A percentile compares a stretch with the other conserved stretches of the same genome.
Conservation (phyloP, 2,329 filamentous ascomycete species). For the Colletotrichum scovillei region DNA sequence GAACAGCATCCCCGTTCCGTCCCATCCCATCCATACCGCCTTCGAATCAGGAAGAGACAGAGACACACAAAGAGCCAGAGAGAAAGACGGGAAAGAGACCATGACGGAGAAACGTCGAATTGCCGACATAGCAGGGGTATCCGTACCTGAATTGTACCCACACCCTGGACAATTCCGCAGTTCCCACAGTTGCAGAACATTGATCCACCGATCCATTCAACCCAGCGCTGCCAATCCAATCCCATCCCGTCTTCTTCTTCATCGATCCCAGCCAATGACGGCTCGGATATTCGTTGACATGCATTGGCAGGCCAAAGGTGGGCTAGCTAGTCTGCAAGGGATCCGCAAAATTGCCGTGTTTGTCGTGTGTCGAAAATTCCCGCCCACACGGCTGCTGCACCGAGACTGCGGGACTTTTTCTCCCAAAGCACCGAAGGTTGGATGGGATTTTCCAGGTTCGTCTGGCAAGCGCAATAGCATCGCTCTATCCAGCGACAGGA, state of each 20-base stretch:
- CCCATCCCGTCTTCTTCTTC: not conserved
- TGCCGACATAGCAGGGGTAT: not conserved
- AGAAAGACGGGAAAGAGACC: not conserved
- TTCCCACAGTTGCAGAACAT: not conserved
- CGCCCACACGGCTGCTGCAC: conserved; percentile 34
- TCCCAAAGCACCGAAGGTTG: conserved; percentile 15
- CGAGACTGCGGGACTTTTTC: conserved; percentile 31
- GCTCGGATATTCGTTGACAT: conserved; percentile 1
- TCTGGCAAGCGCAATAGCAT: not conserved
- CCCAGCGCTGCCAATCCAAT: not conserved
- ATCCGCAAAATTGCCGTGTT: conserved; percentile 35
- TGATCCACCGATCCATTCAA: not conserved
- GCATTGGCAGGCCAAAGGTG: conserved; percentile 3
- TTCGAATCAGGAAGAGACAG: not conserved
- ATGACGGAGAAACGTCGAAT: not conserved
- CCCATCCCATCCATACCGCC: not conserved
- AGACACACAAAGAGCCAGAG: not conserved
- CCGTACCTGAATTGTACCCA: conserved; percentile 2
- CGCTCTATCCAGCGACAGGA: not conserved
- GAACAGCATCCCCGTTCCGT: not conserved
- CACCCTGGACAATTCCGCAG: not conserved
- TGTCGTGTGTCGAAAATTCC: conserved; percentile 19
- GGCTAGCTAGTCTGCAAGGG: not conserved
- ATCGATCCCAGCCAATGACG: not conserved
- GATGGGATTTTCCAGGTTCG: conserved; percentile 24